These are phyloP conservation scores for Zygosaccharomyces rouxii DNA, from an alignment of 805 yeast species.

Conservation along the genomic window DNA sequence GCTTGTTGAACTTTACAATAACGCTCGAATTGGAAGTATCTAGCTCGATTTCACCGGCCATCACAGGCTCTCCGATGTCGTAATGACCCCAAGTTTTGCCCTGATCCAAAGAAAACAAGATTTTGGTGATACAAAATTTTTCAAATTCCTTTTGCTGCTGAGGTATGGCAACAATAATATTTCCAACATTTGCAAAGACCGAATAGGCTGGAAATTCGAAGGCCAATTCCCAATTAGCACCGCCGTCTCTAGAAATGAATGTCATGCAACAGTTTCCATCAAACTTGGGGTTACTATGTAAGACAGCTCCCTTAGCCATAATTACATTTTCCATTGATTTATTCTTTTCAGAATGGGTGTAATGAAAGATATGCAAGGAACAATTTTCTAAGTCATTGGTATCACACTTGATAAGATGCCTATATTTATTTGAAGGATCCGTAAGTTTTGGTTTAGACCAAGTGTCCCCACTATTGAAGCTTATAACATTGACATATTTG, in stretches of 20 bases:
- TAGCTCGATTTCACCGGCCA: not conserved
- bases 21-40: not conserved
- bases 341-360: slow-evolving; percentile 25
- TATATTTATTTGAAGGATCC: not conserved
- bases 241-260: slow-evolving; percentile 2
- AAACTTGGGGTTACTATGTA: slow-evolving; percentile 1
- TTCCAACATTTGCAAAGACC: slow-evolving; percentile 1
- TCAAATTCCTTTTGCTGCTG: not conserved
- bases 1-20: not conserved
- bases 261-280: not conserved
- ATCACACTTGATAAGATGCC: not conserved
- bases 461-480: not conserved
- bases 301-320: slow-evolving; percentile 4
- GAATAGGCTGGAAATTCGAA: slow-evolving; percentile 3
- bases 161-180: slow-evolving; percentile 4
- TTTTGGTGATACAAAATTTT: not conserved
- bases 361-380: not conserved
- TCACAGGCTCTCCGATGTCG: not conserved
- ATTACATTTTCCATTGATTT: slow-evolving; percentile 1
- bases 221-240: slow-evolving; percentile 1
- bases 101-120: not conserved
- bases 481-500: not conserved
- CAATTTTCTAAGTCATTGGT: not conserved
- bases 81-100: slow-evolving; percentile 1
- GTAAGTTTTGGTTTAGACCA: slow-evolving; percentile 1